phyloP scores from a whole-genome alignment of 306 rosid species.

The Trichosanthes cucumerina region DNA sequence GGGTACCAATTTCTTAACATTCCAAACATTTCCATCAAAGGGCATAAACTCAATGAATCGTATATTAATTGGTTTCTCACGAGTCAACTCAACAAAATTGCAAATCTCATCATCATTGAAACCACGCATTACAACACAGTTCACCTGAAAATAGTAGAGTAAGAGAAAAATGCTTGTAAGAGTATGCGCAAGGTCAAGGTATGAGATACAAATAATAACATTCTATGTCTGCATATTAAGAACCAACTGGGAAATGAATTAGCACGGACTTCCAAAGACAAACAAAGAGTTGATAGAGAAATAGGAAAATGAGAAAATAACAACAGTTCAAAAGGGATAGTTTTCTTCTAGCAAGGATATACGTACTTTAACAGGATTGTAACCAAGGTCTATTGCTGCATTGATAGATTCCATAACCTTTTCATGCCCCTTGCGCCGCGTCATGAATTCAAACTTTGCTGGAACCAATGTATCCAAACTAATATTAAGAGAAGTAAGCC shows the following conservation, averaged over 20 bases:
- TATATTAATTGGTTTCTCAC: constrained; percentile 61
- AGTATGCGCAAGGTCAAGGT: not conserved
- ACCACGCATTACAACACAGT: constrained; percentile 92
- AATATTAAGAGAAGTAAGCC: constrained; percentile 65
- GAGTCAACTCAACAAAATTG: constrained; percentile 75
- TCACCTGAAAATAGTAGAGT: constrained; percentile 49
- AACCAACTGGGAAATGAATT: not conserved
- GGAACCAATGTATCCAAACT: constrained; percentile 85
- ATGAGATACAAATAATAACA: not conserved
- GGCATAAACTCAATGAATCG: constrained; percentile 99
- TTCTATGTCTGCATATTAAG: not conserved
- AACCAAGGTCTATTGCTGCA: constrained; percentile 71
- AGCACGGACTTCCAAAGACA: not conserved
- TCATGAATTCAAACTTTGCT: constrained; percentile 81
- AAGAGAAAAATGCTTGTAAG: constrained; percentile 6
- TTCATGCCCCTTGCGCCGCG: constrained; percentile 82
- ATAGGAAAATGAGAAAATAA: constrained; percentile 4
- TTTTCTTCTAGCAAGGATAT: not conserved
- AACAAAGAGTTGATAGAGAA: not conserved
- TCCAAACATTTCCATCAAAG: constrained; percentile 98
- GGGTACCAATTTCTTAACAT: constrained; percentile 87
- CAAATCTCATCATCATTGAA: constrained; percentile 84
- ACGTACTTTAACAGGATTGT: constrained; percentile 76
- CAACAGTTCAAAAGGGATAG: not conserved
- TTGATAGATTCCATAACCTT: constrained; percentile 72